Evolutionary conservation across 1,139 yeast genomes (phyloP).

Genomic region (Nadsonia starkeyi-henricii): DNA sequence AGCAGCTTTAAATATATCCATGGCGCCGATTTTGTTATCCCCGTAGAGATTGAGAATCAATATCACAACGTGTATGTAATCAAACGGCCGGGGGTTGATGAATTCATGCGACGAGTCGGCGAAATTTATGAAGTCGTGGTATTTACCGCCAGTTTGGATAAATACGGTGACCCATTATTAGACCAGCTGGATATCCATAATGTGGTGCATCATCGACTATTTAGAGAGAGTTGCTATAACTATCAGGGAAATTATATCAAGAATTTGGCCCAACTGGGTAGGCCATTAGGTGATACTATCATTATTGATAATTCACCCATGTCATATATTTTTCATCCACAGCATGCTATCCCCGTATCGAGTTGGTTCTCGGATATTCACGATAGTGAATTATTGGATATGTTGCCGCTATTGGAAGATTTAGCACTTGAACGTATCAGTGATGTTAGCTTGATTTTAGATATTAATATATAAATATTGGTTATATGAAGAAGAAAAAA

Average conservation of each 20-base stretch:
- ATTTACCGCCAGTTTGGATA: conserved; percentile 87
- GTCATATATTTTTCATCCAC: conserved; percentile 91
- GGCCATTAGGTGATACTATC: conserved; percentile 74
- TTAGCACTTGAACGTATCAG: conserved; percentile 47
- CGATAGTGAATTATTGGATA: conserved; percentile 85
- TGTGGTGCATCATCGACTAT: conserved; percentile 77
- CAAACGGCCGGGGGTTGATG: conserved; percentile 96
- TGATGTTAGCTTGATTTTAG: conserved; percentile 75
- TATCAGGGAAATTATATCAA: conserved; percentile 90
- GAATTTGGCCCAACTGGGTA: conserved; percentile 82
- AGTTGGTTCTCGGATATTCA: conserved; percentile 98
- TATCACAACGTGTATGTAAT: conserved; percentile 90
- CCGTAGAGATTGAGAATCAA: conserved; percentile 80
- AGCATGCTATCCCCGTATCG: conserved; percentile 95
- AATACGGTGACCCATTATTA: conserved; percentile 89
- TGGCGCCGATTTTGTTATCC: conserved; percentile 90
- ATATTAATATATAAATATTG: conserved; percentile 35
- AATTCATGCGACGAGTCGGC: conserved; percentile 72
- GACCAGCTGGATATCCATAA: conserved; percentile 67
- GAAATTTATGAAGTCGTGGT: conserved; percentile 87
- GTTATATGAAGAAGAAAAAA: too few relatives aligned
- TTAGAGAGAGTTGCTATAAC: conserved; percentile 71
- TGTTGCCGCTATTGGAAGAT: conserved; percentile 83
- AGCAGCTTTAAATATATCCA: conserved; percentile 84
- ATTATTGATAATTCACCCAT: conserved; percentile 97